phyloP scores from a whole-genome alignment of 306 rosid species.

The Quercus variabilis region DNA sequence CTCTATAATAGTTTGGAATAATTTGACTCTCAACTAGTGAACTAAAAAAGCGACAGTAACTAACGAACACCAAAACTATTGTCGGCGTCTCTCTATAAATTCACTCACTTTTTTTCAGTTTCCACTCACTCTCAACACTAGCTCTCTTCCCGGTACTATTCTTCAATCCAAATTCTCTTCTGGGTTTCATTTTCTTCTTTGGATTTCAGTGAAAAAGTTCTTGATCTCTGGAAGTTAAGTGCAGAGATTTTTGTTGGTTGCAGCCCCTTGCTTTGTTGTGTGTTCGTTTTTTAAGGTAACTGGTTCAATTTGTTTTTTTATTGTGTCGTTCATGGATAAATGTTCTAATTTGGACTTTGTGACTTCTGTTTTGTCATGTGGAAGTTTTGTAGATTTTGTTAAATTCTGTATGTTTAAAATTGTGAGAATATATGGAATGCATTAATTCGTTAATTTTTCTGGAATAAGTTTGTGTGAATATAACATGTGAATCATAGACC shows the following conservation, averaged over 20 bases:
- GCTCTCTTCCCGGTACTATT: not conserved
- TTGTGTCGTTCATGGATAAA: not conserved
- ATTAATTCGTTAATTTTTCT: not conserved
- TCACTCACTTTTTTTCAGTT: not conserved
- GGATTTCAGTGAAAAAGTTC: not conserved
- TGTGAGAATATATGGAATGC: not conserved
- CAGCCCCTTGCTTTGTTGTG: constrained; percentile 1
- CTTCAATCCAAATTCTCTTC: not conserved
- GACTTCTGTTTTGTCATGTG: not conserved
- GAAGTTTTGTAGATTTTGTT: not conserved
- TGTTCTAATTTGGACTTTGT: not conserved
- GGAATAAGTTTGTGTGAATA: not conserved
- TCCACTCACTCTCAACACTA: not conserved
- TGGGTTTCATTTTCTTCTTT: not conserved
- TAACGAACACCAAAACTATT: not conserved
- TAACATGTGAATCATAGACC: not conserved
- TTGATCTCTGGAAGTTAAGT: not conserved
- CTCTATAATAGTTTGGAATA: too few species aligned
- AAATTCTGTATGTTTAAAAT: not conserved
- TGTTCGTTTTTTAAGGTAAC: constrained; percentile 15
- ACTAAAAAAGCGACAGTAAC: not conserved
- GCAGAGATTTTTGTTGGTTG: not conserved
- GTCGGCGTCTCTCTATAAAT: not conserved
- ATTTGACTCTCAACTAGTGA: not conserved
- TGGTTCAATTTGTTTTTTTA: not conserved